Base-by-base conservation (phyloP, 257 asterid species). In the Solanum stenotomum region DNA sequence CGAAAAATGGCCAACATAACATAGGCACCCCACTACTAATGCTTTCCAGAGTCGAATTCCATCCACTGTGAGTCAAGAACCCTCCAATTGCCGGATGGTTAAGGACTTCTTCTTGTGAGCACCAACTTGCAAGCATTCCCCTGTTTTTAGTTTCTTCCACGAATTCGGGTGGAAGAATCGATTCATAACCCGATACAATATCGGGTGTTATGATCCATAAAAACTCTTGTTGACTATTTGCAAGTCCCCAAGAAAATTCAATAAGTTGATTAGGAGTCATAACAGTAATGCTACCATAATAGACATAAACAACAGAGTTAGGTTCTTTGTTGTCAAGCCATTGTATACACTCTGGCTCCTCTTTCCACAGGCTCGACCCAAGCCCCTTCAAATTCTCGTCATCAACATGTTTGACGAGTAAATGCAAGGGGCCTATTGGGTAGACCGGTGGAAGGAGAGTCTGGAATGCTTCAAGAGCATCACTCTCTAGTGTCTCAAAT, bases 1-100 rank as follows among this genome's bases (percentile, higher is more conserved):
- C 89, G 18, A 87, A 65, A 79, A 68, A 61, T 5, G 89, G 89
- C 79, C 89, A 87, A 40, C 40, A 87, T 6, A 81, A 31, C 87
- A 87, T 65, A 10, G 87, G 87, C 22, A 87, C 37, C 4, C 89
- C 89, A 3, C 44, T 33, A 12, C 18, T 65, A 5, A 83, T 81
- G 34, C 89, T 83, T 2, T 87, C 89, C 2, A 87, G 10, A 1
- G 49, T 72, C 0, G 74, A 87, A 37, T 83, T 87, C 84, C 89
- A 83, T 10, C 87, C 87, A 16, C 61, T 27, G 0, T 87, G 89
- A 14, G 89, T 87, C 77, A 87, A 1, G 25, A 82, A 82, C 2
- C 87, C 84, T 31, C 84, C 87, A 0, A 87, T 22, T 1, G 87
- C 83, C 0, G 84, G 74, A 29, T 87, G 89, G 3, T 5, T 67